Evolutionary conservation across 2,329 filamentous ascomycete species (phyloP), one percentile per base, ranked within the genome.

Genomic region (Fusarium secorum): DNA sequence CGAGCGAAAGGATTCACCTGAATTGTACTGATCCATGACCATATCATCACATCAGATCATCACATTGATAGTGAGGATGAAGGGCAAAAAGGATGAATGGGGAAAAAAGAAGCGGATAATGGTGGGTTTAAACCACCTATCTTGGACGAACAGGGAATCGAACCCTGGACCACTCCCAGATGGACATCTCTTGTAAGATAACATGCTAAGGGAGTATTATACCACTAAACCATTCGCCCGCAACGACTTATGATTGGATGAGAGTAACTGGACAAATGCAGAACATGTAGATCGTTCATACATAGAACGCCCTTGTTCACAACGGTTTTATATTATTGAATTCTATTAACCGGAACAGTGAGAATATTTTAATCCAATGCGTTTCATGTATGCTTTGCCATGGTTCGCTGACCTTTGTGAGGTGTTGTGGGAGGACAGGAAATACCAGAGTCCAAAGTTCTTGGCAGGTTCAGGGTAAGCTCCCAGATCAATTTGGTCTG

Each of bases 101-200:
- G 9, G 26, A 17, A 55, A 62, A 62, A 57, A 30, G 35, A 57
- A 51, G 55, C 33, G 56, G 41, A 67, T 52, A 64, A 58, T 14
- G 9, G 52, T 52, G 67, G 67, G 11, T 11, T 68, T 2, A 17
- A 64, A 57, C 67, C 67, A 68, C 67, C 48, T 4, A 20, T 22
- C 0, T 44, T 70, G 63, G 67, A 71, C 67, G 56, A 70, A 67
- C 67, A 70, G 67, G 66, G 67, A 70, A 63, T 70, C 62, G 67
- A 71, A 70, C 67, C 66, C 67, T 67, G 66, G 62, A 57, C 62
- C 61, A 67, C 67, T 70, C 66, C 66, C 66, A 66, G 30, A 46
- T 65, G 20, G 8, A n/a, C 30, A 32, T 38, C 4, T 33, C 28
- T 26, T 22, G 14, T 3, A 30, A 30, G 11, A 54, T 42, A 51